Conservation (phyloP, 106 monocot species). For the Alisma plantagoaquatica region DNA sequence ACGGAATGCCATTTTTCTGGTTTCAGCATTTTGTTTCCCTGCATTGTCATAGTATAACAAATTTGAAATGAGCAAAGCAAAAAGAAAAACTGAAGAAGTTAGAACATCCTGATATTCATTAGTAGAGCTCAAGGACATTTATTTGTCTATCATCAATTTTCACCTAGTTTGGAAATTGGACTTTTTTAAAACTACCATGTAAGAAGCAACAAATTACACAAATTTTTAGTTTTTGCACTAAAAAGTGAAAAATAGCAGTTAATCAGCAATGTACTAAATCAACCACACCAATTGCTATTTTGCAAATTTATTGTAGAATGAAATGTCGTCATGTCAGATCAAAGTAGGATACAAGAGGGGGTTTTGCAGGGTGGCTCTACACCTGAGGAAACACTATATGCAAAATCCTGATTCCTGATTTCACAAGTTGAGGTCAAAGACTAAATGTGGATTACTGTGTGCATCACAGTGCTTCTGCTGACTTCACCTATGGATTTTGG, state of each 20-base stretch:
- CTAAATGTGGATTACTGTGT: too few relatives aligned
- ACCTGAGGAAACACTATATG: too few relatives aligned
- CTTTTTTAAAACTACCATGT: not conserved
- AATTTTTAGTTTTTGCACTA: not conserved
- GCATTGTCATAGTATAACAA: not conserved
- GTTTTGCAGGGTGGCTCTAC: too few relatives aligned
- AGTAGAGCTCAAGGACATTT: not conserved
- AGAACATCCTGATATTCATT: not conserved
- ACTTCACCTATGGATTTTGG: too few relatives aligned
- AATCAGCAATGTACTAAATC: too few relatives aligned
- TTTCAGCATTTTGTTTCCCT: conserved; percentile 12
- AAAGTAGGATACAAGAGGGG: too few relatives aligned
- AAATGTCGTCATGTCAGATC: too few relatives aligned
- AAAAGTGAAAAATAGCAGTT: not conserved
- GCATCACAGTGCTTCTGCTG: too few relatives aligned
- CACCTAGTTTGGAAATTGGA: not conserved
- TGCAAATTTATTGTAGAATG: too few relatives aligned
- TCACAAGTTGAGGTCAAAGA: too few relatives aligned
- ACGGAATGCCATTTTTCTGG: conserved; percentile 18
- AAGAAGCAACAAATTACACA: not conserved
- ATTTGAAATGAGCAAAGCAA: not conserved
- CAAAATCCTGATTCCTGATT: too few relatives aligned
- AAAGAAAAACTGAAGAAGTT: not conserved
- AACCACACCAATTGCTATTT: too few relatives aligned
- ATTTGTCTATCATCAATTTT: not conserved